A percentile compares a stretch with the other conserved stretches of the same genome.
phyloP scores from a whole-genome alignment of 768 basidiomycete genomes.

The Psilocybe tampanensis region DNA sequence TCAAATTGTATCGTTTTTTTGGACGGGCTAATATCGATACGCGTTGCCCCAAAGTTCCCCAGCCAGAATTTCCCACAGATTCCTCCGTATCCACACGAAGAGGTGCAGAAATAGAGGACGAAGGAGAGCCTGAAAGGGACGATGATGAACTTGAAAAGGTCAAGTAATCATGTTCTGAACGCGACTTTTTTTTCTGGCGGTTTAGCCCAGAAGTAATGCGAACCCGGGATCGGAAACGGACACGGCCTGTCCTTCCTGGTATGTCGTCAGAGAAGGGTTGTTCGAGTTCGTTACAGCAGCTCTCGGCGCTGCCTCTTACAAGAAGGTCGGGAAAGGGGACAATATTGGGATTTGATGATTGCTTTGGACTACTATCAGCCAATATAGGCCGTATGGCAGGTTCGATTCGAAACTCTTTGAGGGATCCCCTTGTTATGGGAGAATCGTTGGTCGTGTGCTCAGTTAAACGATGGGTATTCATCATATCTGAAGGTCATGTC shows the following conservation, averaged over 20 bases:
- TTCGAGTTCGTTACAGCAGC: slow-evolving; percentile 22
- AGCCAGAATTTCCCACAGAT: slow-evolving; percentile 47
- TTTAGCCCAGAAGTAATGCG: slow-evolving; percentile 75
- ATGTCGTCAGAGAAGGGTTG: slow-evolving; percentile 18
- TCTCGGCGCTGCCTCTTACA: slow-evolving; percentile 16
- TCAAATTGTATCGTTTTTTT: slow-evolving; percentile 20
- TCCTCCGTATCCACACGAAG: slow-evolving; percentile 60
- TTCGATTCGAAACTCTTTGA: not conserved
- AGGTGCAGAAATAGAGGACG: slow-evolving; percentile 83
- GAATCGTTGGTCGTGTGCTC: not conserved
- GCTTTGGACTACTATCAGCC: slow-evolving; percentile 4
- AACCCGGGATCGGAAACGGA: slow-evolving; percentile 75
- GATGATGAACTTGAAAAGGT: slow-evolving; percentile 35
- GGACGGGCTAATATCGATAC: slow-evolving; percentile 41
- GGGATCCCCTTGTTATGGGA: not conserved
- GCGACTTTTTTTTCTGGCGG: slow-evolving; percentile 39
- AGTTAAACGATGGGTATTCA: not conserved
- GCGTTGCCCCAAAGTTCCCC: slow-evolving; percentile 65
- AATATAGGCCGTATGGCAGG: not conserved
- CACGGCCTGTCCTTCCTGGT: slow-evolving; percentile 30
- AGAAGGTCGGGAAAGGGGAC: slow-evolving; percentile 6
- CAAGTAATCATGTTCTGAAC: slow-evolving; percentile 17
- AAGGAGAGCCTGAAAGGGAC: slow-evolving; percentile 63
- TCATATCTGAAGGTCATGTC: not conserved
- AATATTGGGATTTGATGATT: slow-evolving; percentile 2